phyloP scores from a whole-genome alignment of 2,329 filamentous ascomycete genomes.

The Paraphoma chrysanthemicola region DNA sequence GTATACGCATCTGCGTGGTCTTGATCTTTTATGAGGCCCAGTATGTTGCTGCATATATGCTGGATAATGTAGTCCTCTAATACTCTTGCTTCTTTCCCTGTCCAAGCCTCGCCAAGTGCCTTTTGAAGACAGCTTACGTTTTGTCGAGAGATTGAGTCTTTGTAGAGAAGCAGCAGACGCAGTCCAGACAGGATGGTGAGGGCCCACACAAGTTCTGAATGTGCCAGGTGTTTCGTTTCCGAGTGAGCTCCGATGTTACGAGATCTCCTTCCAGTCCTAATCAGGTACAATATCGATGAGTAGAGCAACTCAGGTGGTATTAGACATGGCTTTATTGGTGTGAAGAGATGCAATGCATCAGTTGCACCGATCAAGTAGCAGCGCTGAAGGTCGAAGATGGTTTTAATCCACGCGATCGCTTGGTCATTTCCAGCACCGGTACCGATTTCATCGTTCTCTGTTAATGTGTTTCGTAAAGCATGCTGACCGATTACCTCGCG shows the following conservation, averaged over 20 bases:
- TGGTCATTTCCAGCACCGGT: slow-evolving; percentile 32
- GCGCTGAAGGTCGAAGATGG: slow-evolving; percentile 46
- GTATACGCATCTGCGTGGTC: slow-evolving; percentile 22
- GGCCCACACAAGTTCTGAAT: slow-evolving; percentile 25
- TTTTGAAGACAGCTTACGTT: slow-evolving; percentile 38
- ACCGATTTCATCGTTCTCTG: slow-evolving; percentile 24
- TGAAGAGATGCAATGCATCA: slow-evolving; percentile 36
- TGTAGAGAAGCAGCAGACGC: slow-evolving; percentile 41
- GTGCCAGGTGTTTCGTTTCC: slow-evolving; percentile 28
- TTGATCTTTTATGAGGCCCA: slow-evolving; percentile 29
- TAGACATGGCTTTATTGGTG: slow-evolving; percentile 37
- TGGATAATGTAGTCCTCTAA: slow-evolving; percentile 43
- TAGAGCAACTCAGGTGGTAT: slow-evolving; percentile 41
- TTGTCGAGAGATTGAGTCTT: slow-evolving; percentile 31
- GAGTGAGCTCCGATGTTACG: slow-evolving; percentile 37
- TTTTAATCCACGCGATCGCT: slow-evolving; percentile 46
- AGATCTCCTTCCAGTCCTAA: slow-evolving; percentile 38
- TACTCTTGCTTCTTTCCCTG: slow-evolving; percentile 38
- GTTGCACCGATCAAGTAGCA: slow-evolving; percentile 40
- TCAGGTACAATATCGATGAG: slow-evolving; percentile 45
- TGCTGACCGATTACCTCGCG: slow-evolving; percentile 47
- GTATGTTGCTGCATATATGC: slow-evolving; percentile 36
- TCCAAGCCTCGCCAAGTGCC: slow-evolving; percentile 43
- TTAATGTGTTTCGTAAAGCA: slow-evolving; percentile 35
- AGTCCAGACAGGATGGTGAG: slow-evolving; percentile 43